Percentiles rank a stretch among this genome's conserved stretches.
phyloP scores from a whole-genome alignment of 1,284 basidiomycete genomes.

The Mycena citricolor region DNA sequence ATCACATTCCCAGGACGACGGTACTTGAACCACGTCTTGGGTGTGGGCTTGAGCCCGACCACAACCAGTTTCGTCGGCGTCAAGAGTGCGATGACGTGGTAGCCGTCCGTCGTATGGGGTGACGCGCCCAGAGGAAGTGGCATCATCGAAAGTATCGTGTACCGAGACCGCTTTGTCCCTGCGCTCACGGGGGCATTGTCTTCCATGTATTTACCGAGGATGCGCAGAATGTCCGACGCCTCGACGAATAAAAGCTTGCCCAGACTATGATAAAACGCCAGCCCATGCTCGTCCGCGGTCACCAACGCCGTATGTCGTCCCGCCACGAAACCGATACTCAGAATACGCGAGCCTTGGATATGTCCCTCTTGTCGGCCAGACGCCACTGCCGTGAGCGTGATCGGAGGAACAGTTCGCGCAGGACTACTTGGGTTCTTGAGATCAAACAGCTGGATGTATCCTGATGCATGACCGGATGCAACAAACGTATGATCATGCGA shows the following conservation, averaged over 20 bases:
- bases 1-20: slow-evolving; percentile 57
- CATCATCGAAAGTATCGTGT: slow-evolving; percentile 74
- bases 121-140: slow-evolving; percentile 82
- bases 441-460: slow-evolving; percentile 88
- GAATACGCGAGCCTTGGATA: slow-evolving; percentile 80
- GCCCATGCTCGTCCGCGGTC: slow-evolving; percentile 86
- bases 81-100: slow-evolving; percentile 83
- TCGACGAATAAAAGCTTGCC: slow-evolving; percentile 96
- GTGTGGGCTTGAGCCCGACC: slow-evolving; percentile 88
- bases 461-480: slow-evolving; percentile 85
- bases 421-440: slow-evolving; percentile 68
- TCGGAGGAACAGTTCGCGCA: slow-evolving; percentile 73
- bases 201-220: slow-evolving; percentile 88
- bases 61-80: slow-evolving; percentile 91
- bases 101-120: slow-evolving; percentile 79
- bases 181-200: slow-evolving; percentile 26
- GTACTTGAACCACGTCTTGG: slow-evolving; percentile 90
- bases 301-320: slow-evolving; percentile 92
- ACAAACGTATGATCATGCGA: slow-evolving; percentile 94
- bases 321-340: slow-evolving; percentile 89
- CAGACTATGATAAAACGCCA: slow-evolving; percentile 94
- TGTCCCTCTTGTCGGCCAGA: slow-evolving; percentile 94
- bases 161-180: slow-evolving; percentile 38
- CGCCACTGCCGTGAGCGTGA: slow-evolving; percentile 61
- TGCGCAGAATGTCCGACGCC: slow-evolving; percentile 90